Evolutionary conservation across 352 stramenopile genomes (phyloP).

Genomic region (Thraustotheca clavata): DNA sequence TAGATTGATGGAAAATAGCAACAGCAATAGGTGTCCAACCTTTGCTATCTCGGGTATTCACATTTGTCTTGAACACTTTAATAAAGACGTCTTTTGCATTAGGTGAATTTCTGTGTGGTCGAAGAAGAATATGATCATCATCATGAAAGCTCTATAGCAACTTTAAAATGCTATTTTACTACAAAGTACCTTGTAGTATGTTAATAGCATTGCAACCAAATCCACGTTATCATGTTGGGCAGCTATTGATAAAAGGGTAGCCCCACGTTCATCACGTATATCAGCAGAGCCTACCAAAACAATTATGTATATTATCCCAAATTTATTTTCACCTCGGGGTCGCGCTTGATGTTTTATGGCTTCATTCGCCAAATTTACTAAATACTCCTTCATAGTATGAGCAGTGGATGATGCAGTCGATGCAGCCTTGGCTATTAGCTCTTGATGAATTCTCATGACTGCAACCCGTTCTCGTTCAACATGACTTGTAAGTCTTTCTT

Average conservation of each 20-base stretch:
- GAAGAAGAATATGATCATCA: constrained; percentile 22
- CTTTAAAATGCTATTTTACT: constrained; percentile 16
- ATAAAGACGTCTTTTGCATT: constrained; percentile 30
- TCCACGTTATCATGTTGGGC: constrained; percentile 58
- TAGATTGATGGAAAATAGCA: constrained; percentile 82
- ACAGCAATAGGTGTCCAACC: constrained; percentile 82
- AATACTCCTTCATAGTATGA: constrained; percentile 36
- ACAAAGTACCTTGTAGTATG: constrained; percentile 43
- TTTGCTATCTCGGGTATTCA: constrained; percentile 67
- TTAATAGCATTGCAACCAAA: constrained; percentile 47
- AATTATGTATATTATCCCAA: background rate
- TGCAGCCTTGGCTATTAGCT: constrained; percentile 46
- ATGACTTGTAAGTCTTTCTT: constrained; percentile 78
- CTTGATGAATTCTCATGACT: constrained; percentile 69
- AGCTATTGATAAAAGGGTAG: constrained; percentile 63
- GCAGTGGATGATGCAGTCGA: constrained; percentile 33
- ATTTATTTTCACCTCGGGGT: constrained; percentile 30
- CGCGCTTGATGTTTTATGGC: constrained; percentile 44
- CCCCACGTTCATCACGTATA: constrained; percentile 70
- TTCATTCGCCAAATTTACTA: constrained; percentile 72
- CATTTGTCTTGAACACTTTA: constrained; percentile 51
- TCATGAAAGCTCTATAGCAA: constrained; percentile 16
- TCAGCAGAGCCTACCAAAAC: constrained; percentile 33
- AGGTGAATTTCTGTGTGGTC: constrained; percentile 16
- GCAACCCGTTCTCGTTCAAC: constrained; percentile 79